phyloP scores from a whole-genome alignment of 768 basidiomycete species.

The Filobasidium floriforme region DNA sequence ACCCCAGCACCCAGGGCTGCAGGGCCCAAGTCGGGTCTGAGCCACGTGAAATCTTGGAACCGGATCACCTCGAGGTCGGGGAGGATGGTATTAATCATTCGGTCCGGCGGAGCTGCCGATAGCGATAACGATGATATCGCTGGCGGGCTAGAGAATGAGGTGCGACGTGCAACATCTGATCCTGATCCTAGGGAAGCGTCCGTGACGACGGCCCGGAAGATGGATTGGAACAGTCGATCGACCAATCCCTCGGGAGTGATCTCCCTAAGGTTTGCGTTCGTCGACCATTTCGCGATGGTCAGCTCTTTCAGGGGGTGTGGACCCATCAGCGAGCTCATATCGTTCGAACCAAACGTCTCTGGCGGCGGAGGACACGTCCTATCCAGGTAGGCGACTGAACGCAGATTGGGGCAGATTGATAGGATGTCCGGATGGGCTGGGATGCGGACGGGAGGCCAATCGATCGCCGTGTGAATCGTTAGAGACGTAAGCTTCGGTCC shows the following conservation, averaged over 20 bases:
- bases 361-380: conserved; percentile 20
- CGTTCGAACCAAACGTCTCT: conserved; percentile 18
- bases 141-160: background rate
- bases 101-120: background rate
- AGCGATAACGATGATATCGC: background rate
- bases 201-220: conserved; percentile 7
- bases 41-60: conserved; percentile 37
- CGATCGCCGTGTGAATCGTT: conserved; percentile 31
- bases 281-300: conserved; percentile 32
- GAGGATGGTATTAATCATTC: background rate
- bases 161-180: too few relatives aligned
- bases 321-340: conserved; percentile 6
- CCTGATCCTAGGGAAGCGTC: background rate
- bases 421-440: conserved; percentile 31
- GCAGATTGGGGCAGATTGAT: conserved; percentile 28
- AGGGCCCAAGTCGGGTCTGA: conserved; percentile 30
- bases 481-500: conserved; percentile 32
- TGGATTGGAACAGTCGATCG: conserved; percentile 12
- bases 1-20: conserved; percentile 36
- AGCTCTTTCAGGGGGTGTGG: conserved; percentile 29
- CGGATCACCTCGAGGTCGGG: conserved; percentile 24
- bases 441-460: conserved; percentile 29
- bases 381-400: conserved; percentile 27
- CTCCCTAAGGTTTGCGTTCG: conserved; percentile 9
- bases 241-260: conserved; percentile 1